Base-by-base conservation (phyloP, 2,329 filamentous ascomycete species). In the Dissoconium aciculare region DNA sequence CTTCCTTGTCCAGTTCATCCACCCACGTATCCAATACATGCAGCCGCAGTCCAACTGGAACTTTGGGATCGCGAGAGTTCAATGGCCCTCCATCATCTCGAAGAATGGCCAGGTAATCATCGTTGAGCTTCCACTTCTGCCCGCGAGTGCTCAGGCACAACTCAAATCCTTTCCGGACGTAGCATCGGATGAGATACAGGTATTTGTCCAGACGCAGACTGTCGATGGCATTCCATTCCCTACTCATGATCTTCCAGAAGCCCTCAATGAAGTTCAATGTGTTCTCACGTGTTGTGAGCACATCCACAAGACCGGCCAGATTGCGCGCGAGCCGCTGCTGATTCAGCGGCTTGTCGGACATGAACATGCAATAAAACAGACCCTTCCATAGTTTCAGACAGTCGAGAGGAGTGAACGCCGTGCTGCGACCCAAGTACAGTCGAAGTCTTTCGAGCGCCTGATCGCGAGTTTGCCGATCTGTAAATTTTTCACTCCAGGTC, bases 341-440 rank as follows among this genome's bases (percentile, higher is more conserved):
- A 3, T 80, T 76, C n/a, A 75, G 60, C 8, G 84, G 77, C 28
- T 84, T 80, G 64, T 94, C 85, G 55, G 78, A 83, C 75, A 93
- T 89, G 78, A 83, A 94, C 60, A 32, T 61, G 69, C 70, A 73
- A 66, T 84, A 94, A 64, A 89, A 94, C 12, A 95, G 70, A 4
- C 84, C 87, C 53, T 91, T 92, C 83, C 84, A 93, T 42, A 95
- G 69, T 62, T 93, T 93, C 37, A 87, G 64, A 29, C 82, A 64
- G 41, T 93, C 84, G 42, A 78, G 55, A 24, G 70, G 62, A 11
- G 70, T 60, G 38, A 94, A 70, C 32, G 66, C 32, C 55, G 63
- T 45, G 24, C 69, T 67, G 37, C 70, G 65, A 38, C 71, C 67
- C 52, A 95, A 76, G 63, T 81, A 94, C 29, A 72, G 68, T 42